Evolutionary conservation across 169 alveolate species (phyloP).

Genomic region (Plasmodium cynomolgi): DNA sequence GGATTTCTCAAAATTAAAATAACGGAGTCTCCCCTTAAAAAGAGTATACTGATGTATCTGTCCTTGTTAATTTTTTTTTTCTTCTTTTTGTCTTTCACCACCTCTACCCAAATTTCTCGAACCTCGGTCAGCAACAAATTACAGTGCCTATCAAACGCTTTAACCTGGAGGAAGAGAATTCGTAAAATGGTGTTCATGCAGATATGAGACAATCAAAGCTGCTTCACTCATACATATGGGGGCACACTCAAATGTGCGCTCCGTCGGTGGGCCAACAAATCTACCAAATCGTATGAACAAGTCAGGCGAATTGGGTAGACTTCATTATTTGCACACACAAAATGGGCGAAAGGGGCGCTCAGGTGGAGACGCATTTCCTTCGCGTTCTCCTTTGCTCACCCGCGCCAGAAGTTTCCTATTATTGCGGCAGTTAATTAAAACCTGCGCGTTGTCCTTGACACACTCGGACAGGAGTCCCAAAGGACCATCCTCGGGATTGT

Average conservation of each 20-base stretch:
- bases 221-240: background rate
- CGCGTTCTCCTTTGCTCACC: constrained; percentile 81
- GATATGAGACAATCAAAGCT: background rate
- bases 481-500: constrained; percentile 96
- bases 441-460: constrained; percentile 96
- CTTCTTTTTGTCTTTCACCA: constrained; percentile 91
- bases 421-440: constrained; percentile 96
- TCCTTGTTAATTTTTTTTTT: constrained; percentile 93
- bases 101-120: constrained; percentile 98
- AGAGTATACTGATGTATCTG: constrained; percentile 95
- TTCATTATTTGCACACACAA: background rate
- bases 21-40: constrained; percentile 98
- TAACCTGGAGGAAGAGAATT: constrained; percentile 77
- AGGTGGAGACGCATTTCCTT: background rate
- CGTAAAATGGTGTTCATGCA: background rate
- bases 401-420: constrained; percentile 97
- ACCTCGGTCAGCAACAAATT: constrained; percentile 97
- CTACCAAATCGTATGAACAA: background rate
- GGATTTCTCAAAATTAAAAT: constrained; percentile 96
- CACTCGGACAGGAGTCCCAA: constrained; percentile 94
- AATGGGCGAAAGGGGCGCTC: background rate
- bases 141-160: constrained; percentile 98
- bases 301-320: background rate
- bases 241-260: background rate
- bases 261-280: too few relatives aligned